Base-by-base conservation (phyloP, 768 basidiomycete genomes). In the Pilatotrama ljubarskyi region DNA sequence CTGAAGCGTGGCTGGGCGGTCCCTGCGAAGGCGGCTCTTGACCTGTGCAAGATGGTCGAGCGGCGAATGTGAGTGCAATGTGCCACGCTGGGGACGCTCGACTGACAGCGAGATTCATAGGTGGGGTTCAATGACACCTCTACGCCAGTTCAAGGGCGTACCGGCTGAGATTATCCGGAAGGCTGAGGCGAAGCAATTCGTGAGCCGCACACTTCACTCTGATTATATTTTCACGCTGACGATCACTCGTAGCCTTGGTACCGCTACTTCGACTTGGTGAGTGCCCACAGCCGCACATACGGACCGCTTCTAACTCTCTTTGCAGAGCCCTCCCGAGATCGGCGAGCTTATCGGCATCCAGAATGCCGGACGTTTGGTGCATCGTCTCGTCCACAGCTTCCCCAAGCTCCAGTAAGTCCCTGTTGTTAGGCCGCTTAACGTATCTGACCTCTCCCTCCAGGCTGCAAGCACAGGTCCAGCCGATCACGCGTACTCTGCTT, bases 121-220 rank as follows among this genome's bases (percentile, higher is more conserved):
- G 90, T 98, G 96, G 96, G 87, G 87, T 35, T 95, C 95, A 0
- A 98, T 98, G 95, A 95, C 95, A 0, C 95, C 96, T 8, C 80
- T 98, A 37, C 84, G 97, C 37, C 97, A 99, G 71, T 98, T 98
- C 81, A 93, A 89, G 72, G 88, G 90, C 64, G 88, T 96, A 0
- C 95, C 94, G 0, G 72, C 81, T 18, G 93, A 96, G 47, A 87
- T 96, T 35, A 78, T 95, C 48, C 78, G 91, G 25, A 94, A 95
- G 69, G 95, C 95, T 0, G 96, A 98, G 73, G 89, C 92, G 15
- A 98, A 98, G 72, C 96, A 98, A 82, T 98, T 98, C 80, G 90
- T 92, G 68, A 69, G 86, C 81, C 17, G 37, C 29, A 51, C 41
- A 42, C 13, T 58, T 36, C 1, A 50, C 11, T 18, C 36, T 13